Base-by-base conservation (phyloP, 768 basidiomycete species). In the Leccinum obscurum region DNA sequence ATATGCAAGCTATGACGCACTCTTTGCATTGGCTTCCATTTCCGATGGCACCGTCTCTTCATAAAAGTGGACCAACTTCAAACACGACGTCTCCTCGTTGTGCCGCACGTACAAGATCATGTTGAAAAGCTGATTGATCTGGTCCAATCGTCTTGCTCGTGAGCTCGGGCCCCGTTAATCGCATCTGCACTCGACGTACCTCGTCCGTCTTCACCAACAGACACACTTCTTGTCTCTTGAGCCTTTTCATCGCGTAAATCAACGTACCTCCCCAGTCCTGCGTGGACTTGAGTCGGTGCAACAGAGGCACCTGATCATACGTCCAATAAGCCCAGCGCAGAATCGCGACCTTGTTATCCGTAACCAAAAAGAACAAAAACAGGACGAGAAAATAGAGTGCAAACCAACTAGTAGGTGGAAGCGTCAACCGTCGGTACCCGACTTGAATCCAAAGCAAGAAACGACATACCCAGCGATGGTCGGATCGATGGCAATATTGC, bases 51-150 rank as follows among this genome's bases (percentile, higher is more conserved):
- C 76, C 32, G 81, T 82, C 24, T 73, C 76, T 28, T 85, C 80
- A 58, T 81, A 77, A 65, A 88, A 89, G 65, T 90, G 87, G 4
- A 90, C 78, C 13, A 91, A 80, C 72, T 88, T 88, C 57, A 91
- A 65, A 64, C 83, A 79, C 0, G 86, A 81, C 0, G 90, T 91
- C 64, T 86, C 85, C 70, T 92, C 89, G 64, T 89, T 90, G 58
- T 78, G 76, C 46, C 77, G 74, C 3, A 89, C 86, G 63, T 91
- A 91, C 13, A 85, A 72, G 30, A 90, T 77, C 79, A 86, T 85
- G 54, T 83, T 80, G 60, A 89, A 83, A 4, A 91, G 64, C 37
- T 77, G 76, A 64, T 88, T 84, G 63, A 91, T 88, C 90, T 92
- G 53, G 17, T 22, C 41, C 10, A 30, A 15, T 14, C 6, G 11